Evolutionary conservation across 768 basidiomycete genomes (phyloP), one percentile per base, ranked within the genome.

Genomic region (Pleurotus cornucopiae): DNA sequence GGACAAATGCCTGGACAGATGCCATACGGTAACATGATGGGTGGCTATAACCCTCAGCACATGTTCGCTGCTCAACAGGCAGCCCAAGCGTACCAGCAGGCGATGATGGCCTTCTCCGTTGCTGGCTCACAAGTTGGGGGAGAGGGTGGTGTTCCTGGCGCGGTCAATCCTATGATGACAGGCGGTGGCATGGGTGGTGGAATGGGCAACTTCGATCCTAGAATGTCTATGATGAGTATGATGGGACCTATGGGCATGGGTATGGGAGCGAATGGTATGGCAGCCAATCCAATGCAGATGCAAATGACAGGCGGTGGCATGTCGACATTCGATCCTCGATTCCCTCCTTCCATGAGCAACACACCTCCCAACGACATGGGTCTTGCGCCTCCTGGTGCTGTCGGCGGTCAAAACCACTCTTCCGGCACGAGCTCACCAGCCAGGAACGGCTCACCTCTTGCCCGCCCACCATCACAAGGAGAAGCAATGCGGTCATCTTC

Each of bases 11-110:
- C 65, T 37, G 66, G 66, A 4, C 64, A 68, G 52, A 70, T 77
- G 73, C 77, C 74, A 52, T 78, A 83, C 72, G 76, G 82, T 5
- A 81, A 82, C 9, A 86, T 88, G 83, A 77, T 79, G 74, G 67
- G 69, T 20, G 76, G 75, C 23, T 75, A 74, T 62, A 83, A 84
- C 63, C 88, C 86, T 23, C 89, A 90, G 58, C 89, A 91, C 62
- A 83, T 92, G 83, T 88, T 89, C 64, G 91, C 89, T 4, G 91
- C 92, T 13, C 89, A 90, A 59, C 88, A 90, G 64, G 89, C 89
- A 5, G 85, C 87, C 37, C 88, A 91, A 63, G 91, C 92, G 0
- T 94, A 93, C 70, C 91, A 92, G 66, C 89, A 91, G 66, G 89
- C 90, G 16, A 92, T 92, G 90, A 82, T 89, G 78, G 82, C 86